phyloP scores from a whole-genome alignment of 169 alveolate genomes.

The Cryptosporidium bovis region DNA sequence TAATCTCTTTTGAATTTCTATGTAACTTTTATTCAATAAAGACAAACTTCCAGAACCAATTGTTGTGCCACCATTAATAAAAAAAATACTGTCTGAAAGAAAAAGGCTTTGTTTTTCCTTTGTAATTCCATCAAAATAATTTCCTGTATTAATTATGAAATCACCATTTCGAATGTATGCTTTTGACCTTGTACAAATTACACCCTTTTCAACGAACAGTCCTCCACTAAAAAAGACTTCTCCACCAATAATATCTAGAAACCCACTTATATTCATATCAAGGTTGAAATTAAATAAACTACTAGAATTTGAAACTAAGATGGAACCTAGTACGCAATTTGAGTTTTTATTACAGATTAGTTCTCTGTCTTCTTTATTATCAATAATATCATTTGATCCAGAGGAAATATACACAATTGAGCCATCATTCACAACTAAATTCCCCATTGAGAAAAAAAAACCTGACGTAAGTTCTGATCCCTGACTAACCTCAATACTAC shows the following conservation, averaged over 20 bases:
- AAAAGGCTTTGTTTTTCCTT: constrained; percentile 26
- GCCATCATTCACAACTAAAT: constrained; percentile 45
- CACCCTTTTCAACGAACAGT: constrained; percentile 13
- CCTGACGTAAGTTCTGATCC: constrained; percentile 57
- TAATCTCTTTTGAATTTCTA: constrained; percentile 14
- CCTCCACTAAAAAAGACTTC: constrained; percentile 8
- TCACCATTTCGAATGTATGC: constrained; percentile 22
- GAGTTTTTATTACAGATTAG: not conserved
- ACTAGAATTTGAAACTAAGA: constrained; percentile 61
- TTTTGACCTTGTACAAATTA: constrained; percentile 19
- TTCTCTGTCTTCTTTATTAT: not conserved
- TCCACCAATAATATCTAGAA: constrained; percentile 49
- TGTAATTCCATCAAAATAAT: not conserved
- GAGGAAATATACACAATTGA: constrained; percentile 20
- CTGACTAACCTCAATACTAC: constrained; percentile 47
- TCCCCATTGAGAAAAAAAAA: not conserved
- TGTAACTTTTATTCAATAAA: constrained; percentile 48
- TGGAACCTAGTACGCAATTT: constrained; percentile 44
- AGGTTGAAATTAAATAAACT: constrained; percentile 14
- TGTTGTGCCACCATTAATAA: constrained; percentile 15
- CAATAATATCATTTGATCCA: not conserved
- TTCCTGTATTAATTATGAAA: constrained; percentile 17
- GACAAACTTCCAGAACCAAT: constrained; percentile 20
- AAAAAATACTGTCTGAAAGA: constrained; percentile 14
- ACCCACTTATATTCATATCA: constrained; percentile 20